Evolutionary conservation across 495 filamentous ascomycete species (phyloP), one percentile per base, ranked within the genome.

Genomic region (Elaphomyces granulatus): DNA sequence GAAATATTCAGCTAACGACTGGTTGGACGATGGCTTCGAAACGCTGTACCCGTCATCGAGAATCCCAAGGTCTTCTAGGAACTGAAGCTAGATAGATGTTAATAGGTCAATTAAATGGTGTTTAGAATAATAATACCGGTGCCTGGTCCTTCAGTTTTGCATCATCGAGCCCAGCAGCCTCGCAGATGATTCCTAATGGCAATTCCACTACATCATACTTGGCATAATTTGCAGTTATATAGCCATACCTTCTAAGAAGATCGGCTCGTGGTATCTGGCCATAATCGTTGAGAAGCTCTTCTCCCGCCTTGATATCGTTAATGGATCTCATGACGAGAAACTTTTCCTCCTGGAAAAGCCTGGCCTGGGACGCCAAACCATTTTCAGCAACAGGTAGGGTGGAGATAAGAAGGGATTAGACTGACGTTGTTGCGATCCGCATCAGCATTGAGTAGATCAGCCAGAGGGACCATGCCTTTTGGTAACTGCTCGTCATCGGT

Each of bases 361-460:
- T 77, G 8, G 83, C 64, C 64, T 68, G 30, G 8, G 15, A 3
- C 17, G 15, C 4, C 41, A 20, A 20, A 12, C 39, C 40, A 7
- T 3, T 20, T 20, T 37, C 20, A 10, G 40, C 34, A 33, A 15
- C 10, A 32, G 21, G 9, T 20, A 37, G 18, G 15, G 20, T 15
- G 3, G 31, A 16, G 4, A 20, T 32, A 30, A 17, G 20, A 16
- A 4, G 31, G 18, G 4, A 20, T 32, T 31, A 37, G 34, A 49
- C 71, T 47, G 37, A 77, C 77, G 49, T 83, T 83, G 42, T 93
- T 92, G 38, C 77, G 76, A 46, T 83, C 77, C 2, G 81, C 84
- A 53, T 96, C 83, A 1, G 88, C 87, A 51, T 96, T 96, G 9
- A 94, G 71, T 45, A 94, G 76, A 55, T 96, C 88, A 2, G 88